phyloP scores from a whole-genome alignment of 805 yeast species.

The Ogataea zsoltii region DNA sequence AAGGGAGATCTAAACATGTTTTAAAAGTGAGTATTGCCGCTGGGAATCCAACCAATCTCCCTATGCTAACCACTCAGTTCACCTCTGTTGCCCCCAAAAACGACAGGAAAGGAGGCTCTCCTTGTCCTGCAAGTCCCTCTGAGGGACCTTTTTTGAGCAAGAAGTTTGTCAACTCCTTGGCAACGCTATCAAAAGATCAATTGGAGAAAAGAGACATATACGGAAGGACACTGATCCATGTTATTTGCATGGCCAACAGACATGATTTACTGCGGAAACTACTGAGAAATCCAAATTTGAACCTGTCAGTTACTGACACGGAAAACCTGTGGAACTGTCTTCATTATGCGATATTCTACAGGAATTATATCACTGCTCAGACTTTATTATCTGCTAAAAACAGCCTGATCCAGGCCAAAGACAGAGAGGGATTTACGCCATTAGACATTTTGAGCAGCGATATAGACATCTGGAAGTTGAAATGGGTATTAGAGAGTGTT shows the following conservation, averaged over 20 bases:
- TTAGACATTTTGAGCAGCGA: constrained; percentile 56
- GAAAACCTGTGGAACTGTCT: constrained; percentile 85
- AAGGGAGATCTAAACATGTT: constrained; percentile 21
- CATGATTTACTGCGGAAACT: constrained; percentile 46
- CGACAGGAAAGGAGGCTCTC: constrained; percentile 11
- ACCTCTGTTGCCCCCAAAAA: constrained; percentile 15
- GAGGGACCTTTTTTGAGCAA: constrained; percentile 14
- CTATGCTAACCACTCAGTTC: constrained; percentile 15
- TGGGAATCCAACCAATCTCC: background rate
- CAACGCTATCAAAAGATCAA: constrained; percentile 37
- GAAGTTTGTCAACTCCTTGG: constrained; percentile 20
- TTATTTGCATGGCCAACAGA: constrained; percentile 51
- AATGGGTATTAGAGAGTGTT: constrained; percentile 29
- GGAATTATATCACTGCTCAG: constrained; percentile 55
- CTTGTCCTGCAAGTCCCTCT: constrained; percentile 9
- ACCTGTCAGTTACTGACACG: constrained; percentile 51
- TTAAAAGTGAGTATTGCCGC: constrained; percentile 21
- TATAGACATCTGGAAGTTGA: constrained; percentile 44
- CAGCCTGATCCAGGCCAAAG: constrained; percentile 54
- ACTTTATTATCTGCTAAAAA: constrained; percentile 33
- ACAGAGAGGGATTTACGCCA: constrained; percentile 72
- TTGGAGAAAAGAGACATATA: constrained; percentile 59
- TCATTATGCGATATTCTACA: constrained; percentile 66
- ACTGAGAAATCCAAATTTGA: constrained; percentile 48
- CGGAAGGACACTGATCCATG: constrained; percentile 64